Base-by-base conservation (phyloP, 768 basidiomycete species). In the Fistulinella prunicolor region DNA sequence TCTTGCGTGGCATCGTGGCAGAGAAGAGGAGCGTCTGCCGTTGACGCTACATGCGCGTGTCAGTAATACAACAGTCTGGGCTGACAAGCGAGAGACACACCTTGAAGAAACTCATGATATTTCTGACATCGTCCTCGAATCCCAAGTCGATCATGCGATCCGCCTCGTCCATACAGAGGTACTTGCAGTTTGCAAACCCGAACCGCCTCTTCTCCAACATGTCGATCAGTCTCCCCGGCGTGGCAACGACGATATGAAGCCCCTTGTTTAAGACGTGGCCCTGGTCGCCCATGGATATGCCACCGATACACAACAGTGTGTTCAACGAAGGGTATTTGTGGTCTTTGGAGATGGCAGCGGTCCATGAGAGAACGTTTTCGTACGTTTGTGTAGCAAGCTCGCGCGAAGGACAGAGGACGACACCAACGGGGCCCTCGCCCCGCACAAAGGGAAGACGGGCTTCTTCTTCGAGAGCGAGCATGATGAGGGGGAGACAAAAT, bases 81-180 rank as follows among this genome's bases (percentile, higher is more conserved):
- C 16, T 2, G 17, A n/a, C 4, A 19, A n/a, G 9, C 7, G 34
- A 17, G 9, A 19, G 2, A 60, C 79, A 30, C 51, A 91, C 94
- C 75, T 89, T 94, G 78, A 99, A 98, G 69, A 92, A 98, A 63
- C 91, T 95, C 93, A 99, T 97, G 61, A 99, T 96, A 60, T 94
- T 96, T 48, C 96, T 79, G 24, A 99, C 94, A 58, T 99, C 96
- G 51, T 99, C 96, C 68, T 99, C 96, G 61, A 99, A 99, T 0
- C 96, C 96, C 64, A 97, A 75, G 63, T 99, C 96, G 51, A 99
- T 94, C 96, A 99, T 99, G 49, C 96, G 76, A 70, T 99, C 96
- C 0, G 96, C 96, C 70, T 99, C 96, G 69, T 99, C 96, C 92
- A 99, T 94, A 64, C 94, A 97, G 10, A 99, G 72, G 64, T 83